These are phyloP conservation scores for Dendrothele bispora DNA, from an alignment of 768 basidiomycete species.

Conservation along the genomic window DNA sequence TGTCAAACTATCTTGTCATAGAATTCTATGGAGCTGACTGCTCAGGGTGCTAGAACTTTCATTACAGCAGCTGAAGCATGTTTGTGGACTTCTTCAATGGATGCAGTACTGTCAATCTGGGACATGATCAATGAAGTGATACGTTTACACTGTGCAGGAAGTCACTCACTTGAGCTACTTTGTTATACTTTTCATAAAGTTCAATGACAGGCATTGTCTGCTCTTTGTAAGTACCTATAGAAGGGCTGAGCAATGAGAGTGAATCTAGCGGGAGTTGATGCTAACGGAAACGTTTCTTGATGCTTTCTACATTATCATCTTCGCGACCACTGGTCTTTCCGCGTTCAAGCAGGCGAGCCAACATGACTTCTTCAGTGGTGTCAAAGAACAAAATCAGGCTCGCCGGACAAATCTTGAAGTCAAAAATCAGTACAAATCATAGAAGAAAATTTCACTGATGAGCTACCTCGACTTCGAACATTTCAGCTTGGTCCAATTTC, in stretches of 20 bases:
- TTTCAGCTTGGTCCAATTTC: constrained; percentile 96
- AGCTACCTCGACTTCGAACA: constrained; percentile 83
- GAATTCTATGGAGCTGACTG: neutral
- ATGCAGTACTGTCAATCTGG: constrained; percentile 68
- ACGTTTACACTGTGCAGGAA: neutral
- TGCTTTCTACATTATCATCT: constrained; percentile 93
- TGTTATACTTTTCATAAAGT: constrained; percentile 63
- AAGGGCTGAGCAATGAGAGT: neutral
- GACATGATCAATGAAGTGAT: neutral
- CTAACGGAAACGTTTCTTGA: constrained; percentile 94
- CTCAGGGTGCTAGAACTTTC: constrained; percentile 50
- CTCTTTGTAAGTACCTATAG: constrained; percentile 75
- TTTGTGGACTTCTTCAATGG: constrained; percentile 71
- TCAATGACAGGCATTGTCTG: constrained; percentile 94
- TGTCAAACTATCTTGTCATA: neutral
- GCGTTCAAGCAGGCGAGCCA: constrained; percentile 80
- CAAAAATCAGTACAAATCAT: neutral
- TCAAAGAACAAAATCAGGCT: constrained; percentile 82
- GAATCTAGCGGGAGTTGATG: constrained; percentile 9
- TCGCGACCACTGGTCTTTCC: constrained; percentile 93
- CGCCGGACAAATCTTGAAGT: constrained; percentile 74
- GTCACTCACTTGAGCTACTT: constrained; percentile 74
- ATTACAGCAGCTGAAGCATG: constrained; percentile 56
- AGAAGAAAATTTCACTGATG: neutral
- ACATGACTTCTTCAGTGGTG: constrained; percentile 88